Base-by-base conservation (phyloP, 2,329 filamentous ascomycete species). In the Verruconis gallopava region DNA sequence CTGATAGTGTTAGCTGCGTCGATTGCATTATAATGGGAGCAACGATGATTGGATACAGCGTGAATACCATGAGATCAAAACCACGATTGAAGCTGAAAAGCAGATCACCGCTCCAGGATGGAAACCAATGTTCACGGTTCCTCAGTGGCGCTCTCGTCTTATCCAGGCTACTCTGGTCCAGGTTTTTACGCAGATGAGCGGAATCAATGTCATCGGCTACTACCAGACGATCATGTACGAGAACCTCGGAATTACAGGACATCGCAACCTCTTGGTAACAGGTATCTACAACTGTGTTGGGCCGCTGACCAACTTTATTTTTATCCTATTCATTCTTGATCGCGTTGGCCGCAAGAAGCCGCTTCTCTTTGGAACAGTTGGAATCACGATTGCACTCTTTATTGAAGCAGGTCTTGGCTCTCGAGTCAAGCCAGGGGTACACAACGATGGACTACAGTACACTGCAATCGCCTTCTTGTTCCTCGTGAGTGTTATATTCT, bases 381-480 rank as follows among this genome's bases (percentile, higher is more conserved):
- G 61, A 9, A 77, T 78, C 35, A 69, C 67, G 6, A 58, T 76
- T 35, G 72, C 72, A 0, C 57, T 79, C 1, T 65, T 76, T 48
- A 72, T 75, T 45, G 75, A 81, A 55, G 75, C 72, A 1, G 63
- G 60, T 1, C 67, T 80, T 44, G 76, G 74, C 47, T 47, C 46
- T 3, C 46, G 43, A 18, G 14, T 44, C 39, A 21, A 35, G 13
- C n/a, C 33, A 25, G 38, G 37, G 21, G 57, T 57, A 11, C 57
- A 55, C 0, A 55, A 57, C 4, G 53, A 53, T 5, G 50, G 52
- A 9, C 54, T 47, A 63, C 39, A 75, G 35, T 72, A 77, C 30
- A 72, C 67, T 1, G 76, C 73, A 11, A 73, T 81, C 14, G 75
- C 76, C 49, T 80, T 81, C 58, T 56, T 81, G n/a, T 81, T 80